phyloP scores from a whole-genome alignment of 768 basidiomycete genomes.

The Pisolithus microcarpus region DNA sequence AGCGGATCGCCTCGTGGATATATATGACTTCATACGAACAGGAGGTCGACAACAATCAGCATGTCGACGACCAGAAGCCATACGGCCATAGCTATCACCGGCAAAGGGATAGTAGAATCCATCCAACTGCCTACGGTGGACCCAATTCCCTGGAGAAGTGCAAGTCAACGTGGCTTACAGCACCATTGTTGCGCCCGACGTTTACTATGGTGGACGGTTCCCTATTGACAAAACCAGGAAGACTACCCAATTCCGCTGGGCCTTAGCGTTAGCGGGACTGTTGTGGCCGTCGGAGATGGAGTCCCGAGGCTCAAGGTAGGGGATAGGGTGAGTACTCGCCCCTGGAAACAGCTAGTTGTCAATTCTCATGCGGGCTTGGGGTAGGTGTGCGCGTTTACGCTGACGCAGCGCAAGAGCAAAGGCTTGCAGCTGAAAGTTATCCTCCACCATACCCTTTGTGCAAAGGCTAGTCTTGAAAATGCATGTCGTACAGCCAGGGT shows the following conservation, averaged over 20 bases:
- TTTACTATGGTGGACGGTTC: constrained; percentile 33
- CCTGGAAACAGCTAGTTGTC: neutral
- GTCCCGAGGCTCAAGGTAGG: constrained; percentile 31
- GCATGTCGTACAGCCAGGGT: neutral
- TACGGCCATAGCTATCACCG: constrained; percentile 33
- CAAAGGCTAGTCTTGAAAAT: constrained; percentile 28
- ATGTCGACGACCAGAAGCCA: constrained; percentile 24
- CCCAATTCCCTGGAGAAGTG: constrained; percentile 33
- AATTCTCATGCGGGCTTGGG: neutral
- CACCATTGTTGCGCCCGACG: constrained; percentile 35
- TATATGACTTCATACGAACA: neutral
- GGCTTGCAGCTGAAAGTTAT: constrained; percentile 34
- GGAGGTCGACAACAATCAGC: neutral
- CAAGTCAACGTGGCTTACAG: constrained; percentile 36
- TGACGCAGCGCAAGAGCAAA: constrained; percentile 20
- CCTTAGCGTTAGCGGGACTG: constrained; percentile 32
- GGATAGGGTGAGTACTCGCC: constrained; percentile 29
- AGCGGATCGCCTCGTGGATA: no score
- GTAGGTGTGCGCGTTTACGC: constrained; percentile 25
- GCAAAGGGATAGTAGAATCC: constrained; percentile 30
- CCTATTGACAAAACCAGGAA: constrained; percentile 16
- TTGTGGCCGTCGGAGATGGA: constrained; percentile 30
- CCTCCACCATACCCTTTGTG: constrained; percentile 23
- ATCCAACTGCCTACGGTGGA: constrained; percentile 30
- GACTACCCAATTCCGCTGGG: constrained; percentile 33